Evolutionary conservation across 1,139 yeast species (phyloP), one percentile per base, ranked within the genome.

Genomic region (Pichia sp.): DNA sequence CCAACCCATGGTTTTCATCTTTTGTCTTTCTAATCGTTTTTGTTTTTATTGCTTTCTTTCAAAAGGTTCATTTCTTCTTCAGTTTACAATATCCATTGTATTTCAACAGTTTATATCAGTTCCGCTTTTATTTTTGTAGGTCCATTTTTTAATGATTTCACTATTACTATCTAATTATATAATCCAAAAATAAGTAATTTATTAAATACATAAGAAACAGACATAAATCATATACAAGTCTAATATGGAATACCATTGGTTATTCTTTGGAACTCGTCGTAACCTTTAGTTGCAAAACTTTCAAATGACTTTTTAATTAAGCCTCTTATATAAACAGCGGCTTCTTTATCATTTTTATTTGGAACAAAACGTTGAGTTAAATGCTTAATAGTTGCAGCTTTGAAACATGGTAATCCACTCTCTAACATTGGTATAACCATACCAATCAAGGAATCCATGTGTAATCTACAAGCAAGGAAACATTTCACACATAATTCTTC

Each of bases 241-340:
- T 71, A 88, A 62, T 89, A 90, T 25, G 97, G 97, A 66, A 92
- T 92, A 53, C 98, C 98, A 63, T 92, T 92, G 42, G 98, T 92
- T 56, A 92, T 65, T 61, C 95, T 76, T 69, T 94, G 99, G 79
- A 94, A 94, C 70, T 90, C 97, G 65, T 94, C 99, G 66, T 94
- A 94, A 28, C 97, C 97, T 66, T 84, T 86, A 40, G 98, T 92
- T 63, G 83, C 88, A 61, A 81, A 71, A 68, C 95, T 85, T 66
- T 90, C 97, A 70, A 82, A 85, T 53, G 95, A 83, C 70, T 84
- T 86, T 56, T 73, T 75, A 53, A 94, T 83, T 67, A 94, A 76
- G 2, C 81, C 76, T 55, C 86, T 75, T 81, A 94, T 85, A 60
- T 76, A 79, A 42, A 73, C 63, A 11, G 95, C 88, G 5, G 97